Evolutionary conservation across 768 basidiomycete genomes (phyloP), one percentile per base, ranked within the genome.

Genomic region (Mycena alexandri): DNA sequence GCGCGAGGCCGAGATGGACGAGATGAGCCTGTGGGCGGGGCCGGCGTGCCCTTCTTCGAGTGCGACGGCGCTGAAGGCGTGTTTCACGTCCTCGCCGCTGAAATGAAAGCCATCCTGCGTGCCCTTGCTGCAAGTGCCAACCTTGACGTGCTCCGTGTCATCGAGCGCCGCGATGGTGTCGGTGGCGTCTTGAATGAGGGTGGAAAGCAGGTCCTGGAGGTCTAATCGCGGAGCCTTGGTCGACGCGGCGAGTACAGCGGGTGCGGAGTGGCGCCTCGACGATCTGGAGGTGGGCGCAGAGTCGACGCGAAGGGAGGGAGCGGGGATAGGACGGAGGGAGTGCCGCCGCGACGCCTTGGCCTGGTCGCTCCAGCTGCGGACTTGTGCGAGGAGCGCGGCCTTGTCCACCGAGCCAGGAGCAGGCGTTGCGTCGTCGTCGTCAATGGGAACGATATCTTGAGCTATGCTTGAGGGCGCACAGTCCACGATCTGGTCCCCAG

Each of bases 1-100:
- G 8, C 10, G 50, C 0, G 69, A 70, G 7, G 60, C 64, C 0
- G 69, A 70, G 36, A 70, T 70, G 7, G 64, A 70, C 1, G 64
- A 51, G 24, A 66, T 36, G 44, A 66, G 29, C 3, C 3, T 29
- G 3, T 3, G 56, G 24, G 2, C 8, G 29, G 14, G 13, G 16
- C n/a, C 12, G 1, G 43, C 48, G 8, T 25, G 25, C 0, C 44
- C 34, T 2, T 36, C 33, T 36, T 61, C 65, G 50, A 55, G 51
- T 8, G 57, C 50, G n/a, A 59, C 22, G 29, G 48, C 48, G 48
- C 56, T 65, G 56, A 52, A 59, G 1, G 24, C 42, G 9, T 22
- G 53, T 3, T 29, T 6, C 10, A n/a, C 3, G 9, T 43, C 48
- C 24, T 61, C 9, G 44, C n/a, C 21, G 34, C 16, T 10, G 42